Evolutionary conservation across 768 basidiomycete genomes (phyloP).

Genomic region (Tylopilus felleus): DNA sequence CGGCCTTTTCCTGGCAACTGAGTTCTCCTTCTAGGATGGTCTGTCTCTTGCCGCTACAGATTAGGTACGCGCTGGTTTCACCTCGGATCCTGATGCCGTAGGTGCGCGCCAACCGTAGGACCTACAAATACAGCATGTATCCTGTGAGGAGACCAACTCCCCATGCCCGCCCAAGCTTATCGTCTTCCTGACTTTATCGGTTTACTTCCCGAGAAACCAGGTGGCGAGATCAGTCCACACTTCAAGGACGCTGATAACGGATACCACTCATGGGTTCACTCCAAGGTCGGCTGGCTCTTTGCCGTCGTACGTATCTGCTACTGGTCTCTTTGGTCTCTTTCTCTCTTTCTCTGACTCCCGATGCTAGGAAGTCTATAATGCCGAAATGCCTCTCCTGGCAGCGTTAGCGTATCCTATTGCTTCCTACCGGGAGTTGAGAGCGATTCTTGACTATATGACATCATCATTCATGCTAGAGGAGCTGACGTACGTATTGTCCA

Average conservation of each 20-base stretch:
- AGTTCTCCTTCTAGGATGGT: neutral
- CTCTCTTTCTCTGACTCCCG: neutral
- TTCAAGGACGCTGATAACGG: constrained; percentile 23
- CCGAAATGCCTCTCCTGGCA: constrained; percentile 26
- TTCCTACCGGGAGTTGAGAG: constrained; percentile 18
- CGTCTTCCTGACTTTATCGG: constrained; percentile 25
- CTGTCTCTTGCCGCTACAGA: constrained; percentile 4
- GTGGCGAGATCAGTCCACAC: constrained; percentile 25
- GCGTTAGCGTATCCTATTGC: constrained; percentile 25
- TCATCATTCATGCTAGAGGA: constrained; percentile 31
- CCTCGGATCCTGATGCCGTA: constrained; percentile 5
- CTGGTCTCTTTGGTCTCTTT: no score
- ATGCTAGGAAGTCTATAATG: constrained; percentile 25
- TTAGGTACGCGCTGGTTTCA: constrained; percentile 15
- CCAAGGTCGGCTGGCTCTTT: constrained; percentile 22
- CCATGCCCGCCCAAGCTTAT: constrained; percentile 20
- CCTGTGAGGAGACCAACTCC: neutral
- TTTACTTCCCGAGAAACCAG: constrained; percentile 26
- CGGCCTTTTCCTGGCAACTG: neutral
- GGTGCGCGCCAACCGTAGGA: neutral
- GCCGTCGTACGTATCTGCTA: constrained; percentile 15
- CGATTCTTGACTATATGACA: constrained; percentile 29
- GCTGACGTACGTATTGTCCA: constrained; percentile 20
- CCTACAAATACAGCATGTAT: constrained; percentile 16
- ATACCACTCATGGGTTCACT: constrained; percentile 23